These are phyloP conservation scores for Colletotrichum gloeosporioides DNA, from an alignment of 2,329 filamentous ascomycete genomes.

Conservation along the genomic window DNA sequence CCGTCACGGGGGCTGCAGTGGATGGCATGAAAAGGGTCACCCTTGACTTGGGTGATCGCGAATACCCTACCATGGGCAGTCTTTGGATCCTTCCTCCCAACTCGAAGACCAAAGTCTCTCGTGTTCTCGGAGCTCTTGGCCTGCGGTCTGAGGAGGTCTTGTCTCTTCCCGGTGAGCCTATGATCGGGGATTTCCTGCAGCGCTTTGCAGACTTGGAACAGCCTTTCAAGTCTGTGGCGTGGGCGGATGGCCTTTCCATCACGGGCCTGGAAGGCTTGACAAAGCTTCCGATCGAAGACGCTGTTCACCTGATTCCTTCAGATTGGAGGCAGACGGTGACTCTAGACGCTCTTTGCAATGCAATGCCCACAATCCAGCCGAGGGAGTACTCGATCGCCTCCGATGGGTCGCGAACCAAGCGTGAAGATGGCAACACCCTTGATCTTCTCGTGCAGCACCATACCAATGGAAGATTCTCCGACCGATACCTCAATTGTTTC, in stretches of 20 bases:
- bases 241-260: neutral
- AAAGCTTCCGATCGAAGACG: constrained; percentile 8
- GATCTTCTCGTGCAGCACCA: constrained; percentile 15
- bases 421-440: neutral
- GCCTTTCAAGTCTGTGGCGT: constrained; percentile 1
- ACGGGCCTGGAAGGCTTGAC: neutral
- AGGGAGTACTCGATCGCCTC: constrained; percentile 17
- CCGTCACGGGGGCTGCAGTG: neutral
- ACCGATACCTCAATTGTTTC: constrained; percentile 10
- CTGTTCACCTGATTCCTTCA: constrained; percentile 1
- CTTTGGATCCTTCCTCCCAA: constrained; percentile 18
- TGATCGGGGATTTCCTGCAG: constrained; percentile 1
- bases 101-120: constrained; percentile 13
- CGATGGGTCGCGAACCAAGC: neutral
- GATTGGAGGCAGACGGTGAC: neutral
- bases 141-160: neutral
- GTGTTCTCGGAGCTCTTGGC: neutral
- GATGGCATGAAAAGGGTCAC: constrained; percentile 17
- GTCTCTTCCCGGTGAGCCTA: neutral
- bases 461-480: neutral
- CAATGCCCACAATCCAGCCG: constrained; percentile 13
- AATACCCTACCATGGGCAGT: constrained; percentile 16
- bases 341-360: neutral
- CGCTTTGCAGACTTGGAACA: constrained; percentile 5
- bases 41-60: constrained; percentile 6